Evolutionary conservation across 2,329 filamentous ascomycete species (phyloP), one percentile per base, ranked within the genome.

Genomic region (Onygena corvina): DNA sequence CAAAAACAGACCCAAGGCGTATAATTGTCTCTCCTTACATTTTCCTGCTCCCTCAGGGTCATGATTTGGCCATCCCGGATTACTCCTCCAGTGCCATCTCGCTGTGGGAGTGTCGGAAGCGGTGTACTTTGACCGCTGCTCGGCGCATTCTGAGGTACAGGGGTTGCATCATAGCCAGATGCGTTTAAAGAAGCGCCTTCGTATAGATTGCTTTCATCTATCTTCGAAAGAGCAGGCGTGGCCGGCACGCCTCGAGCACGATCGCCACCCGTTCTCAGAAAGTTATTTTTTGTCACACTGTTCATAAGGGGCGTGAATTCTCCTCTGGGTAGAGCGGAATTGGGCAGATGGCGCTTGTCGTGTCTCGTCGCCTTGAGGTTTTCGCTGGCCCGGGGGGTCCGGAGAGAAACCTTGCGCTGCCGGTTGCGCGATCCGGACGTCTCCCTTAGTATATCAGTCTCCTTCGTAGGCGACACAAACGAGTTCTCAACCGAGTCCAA

Each of bases 281-380:
- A 66, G 72, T 82, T 71, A 72, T 84, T 76, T 72, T 87, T 71
- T 74, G 89, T 73, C 71, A 75, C 61, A 58, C 79, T 82, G 67
- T 94, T 94, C 63, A 98, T 79, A 57, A 98, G 72, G 0, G 93
- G 92, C 0, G 92, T 98, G 65, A 98, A 98, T 60, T 98, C 93
- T 58, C 81, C 82, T 55, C 72, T 75, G 9, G 60, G 59, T 3
- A 65, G 61, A 12, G 70, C 73, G 54, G 76, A 76, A 31, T 74
- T 72, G 18, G 82, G 83, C 18, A 87, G 72, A 59, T 87, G 92
- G 59, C 79, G 79, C 57, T 80, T 76, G 64, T 85, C 79, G 53
- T 77, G 76, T 56, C 62, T 62, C 6, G 60, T 58, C 12, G 61
- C 59, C 54, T 60, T 65, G 4, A 60, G 55, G 46, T 61, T 80